A percentile compares a stretch with the other conserved stretches of the same genome.
Evolutionary conservation across 2,329 filamentous ascomycete species (phyloP).

Genomic region (Fusarium mexicanum): DNA sequence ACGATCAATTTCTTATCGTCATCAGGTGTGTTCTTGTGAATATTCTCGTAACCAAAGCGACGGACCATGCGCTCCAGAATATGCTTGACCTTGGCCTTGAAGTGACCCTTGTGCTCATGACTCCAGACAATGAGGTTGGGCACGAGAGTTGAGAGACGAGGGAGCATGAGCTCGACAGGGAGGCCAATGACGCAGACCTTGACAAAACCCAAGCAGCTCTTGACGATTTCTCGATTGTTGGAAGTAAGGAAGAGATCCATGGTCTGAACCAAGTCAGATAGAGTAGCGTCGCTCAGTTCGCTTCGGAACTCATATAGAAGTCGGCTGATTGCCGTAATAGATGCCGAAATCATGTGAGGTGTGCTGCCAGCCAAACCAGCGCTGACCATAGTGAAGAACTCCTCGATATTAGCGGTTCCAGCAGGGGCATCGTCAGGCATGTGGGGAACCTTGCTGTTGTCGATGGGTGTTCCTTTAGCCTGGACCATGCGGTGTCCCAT

Average conservation of each 20-base stretch:
- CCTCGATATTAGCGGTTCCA: constrained; percentile 84
- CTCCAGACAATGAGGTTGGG: constrained; percentile 96
- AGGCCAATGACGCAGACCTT: constrained; percentile 94
- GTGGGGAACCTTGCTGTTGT: constrained; percentile 86
- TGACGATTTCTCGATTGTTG: constrained; percentile 96
- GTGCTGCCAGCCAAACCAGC: constrained; percentile 92
- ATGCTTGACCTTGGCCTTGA: constrained; percentile 97
- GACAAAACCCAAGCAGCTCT: constrained; percentile 92
- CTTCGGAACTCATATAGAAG: constrained; percentile 91
- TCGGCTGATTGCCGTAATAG: constrained; percentile 94
- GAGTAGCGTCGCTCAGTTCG: constrained; percentile 72
- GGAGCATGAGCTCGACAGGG: constrained; percentile 80
- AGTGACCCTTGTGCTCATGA: constrained; percentile 97
- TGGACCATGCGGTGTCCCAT: constrained; percentile 83
- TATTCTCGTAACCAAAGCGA: constrained; percentile 83
- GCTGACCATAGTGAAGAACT: constrained; percentile 98
- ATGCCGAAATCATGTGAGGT: constrained; percentile 96
- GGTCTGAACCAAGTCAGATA: constrained; percentile 88
- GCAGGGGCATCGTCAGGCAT: constrained; percentile 84
- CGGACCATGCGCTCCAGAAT: constrained; percentile 95
- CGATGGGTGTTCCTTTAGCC: constrained; percentile 75
- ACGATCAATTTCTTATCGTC: constrained; percentile 88
- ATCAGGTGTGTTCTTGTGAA: constrained; percentile 85
- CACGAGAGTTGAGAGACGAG: constrained; percentile 79
- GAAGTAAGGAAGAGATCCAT: constrained; percentile 96